Evolutionary conservation across 768 basidiomycete genomes (phyloP), one percentile per base, ranked within the genome.

Genomic region (Mycena kentingensis): DNA sequence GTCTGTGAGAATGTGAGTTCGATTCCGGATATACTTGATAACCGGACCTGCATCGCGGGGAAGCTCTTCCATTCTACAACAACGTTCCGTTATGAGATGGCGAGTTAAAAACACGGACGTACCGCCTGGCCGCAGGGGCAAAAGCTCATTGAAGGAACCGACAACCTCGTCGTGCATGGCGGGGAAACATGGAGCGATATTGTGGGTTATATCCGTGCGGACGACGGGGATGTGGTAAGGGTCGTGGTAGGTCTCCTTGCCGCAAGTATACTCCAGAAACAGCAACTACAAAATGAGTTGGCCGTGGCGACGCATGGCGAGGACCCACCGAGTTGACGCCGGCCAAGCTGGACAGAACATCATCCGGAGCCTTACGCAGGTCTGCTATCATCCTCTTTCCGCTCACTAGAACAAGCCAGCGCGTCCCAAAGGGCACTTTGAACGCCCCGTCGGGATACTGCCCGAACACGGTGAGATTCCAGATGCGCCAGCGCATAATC

Each of bases 111-210:
- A 7, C 0, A 24, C 11, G n/a, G 35, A 31, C 18, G 13, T 37
- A 70, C 70, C 71, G 47, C 71, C 57, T 3, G 58, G 59, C 42
- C 24, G 48, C 5, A 50, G 32, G 25, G 69, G 67, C n/a, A 83
- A 66, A 26, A 67, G 57, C 1, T 76, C 76, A 2, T 64, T 57
- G 44, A 81, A 76, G 1, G 80, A 68, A 0, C 63, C 46, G 1
- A 60, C 37, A 22, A 81, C 64, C 52, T 85, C 83, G 18, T 78
- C 73, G 8, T 67, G 69, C 13, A 84, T 60, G 18, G 72, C 69
- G 1, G 72, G 67, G 51, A 74, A 75, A 3, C 74, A 54, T 2
- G 46, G 50, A 0, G 64, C 69, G 6, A 81, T 64, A 42, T 73
- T 75, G 8, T 77, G 64, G 6, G 74, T 74, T 29, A 76, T 55